Base-by-base conservation (phyloP, 441 rosid species). In the Gossypium davidsonii region DNA sequence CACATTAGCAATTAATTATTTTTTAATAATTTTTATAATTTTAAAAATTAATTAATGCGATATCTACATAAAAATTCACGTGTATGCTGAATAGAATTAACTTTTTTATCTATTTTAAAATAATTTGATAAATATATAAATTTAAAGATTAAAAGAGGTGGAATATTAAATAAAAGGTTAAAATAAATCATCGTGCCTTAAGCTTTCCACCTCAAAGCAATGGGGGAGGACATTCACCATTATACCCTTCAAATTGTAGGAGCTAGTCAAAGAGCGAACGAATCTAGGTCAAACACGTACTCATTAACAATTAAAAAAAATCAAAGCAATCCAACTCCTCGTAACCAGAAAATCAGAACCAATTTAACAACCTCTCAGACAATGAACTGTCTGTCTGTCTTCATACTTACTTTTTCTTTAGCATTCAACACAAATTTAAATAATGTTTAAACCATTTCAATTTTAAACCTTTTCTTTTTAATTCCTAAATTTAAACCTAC, bases 401-500 rank as follows among this genome's bases (percentile, higher is more conserved):
- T 55, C 12, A 34, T n/a, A 46, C 51, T 17, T 15, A 9, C 18
- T 53, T 53, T 6, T 17, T 17, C 18, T 55, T 20, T 18, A 58
- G 23, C 12, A 26, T 25, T 58, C 12, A 25, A 25, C 17, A 25
- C 15, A 4, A 58, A 58, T 58, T 58, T 58, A 58, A 58, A 11
- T 4, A 1, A 5, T 58, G 26, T 59, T 59, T 25, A 6, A 25
- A 26, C 9, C 1, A 11, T 58, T 58, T 25, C 26, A 20, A 56
- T 10, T 10, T 21, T 12, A 0, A 69, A 23, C 12, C 37, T 31
- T 53, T 56, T 37, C 5, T 18, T 67, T 46, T 37, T 61, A 34
- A 51, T 52, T 23, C 18, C 20, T 10, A 7, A 66, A 68, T 83
- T 85, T 82, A 74, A 84, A 87, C 79, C 64, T 72, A 25, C 37